Conservation (phyloP, 2,329 filamentous ascomycete genomes). For the Epichloe baconii region DNA sequence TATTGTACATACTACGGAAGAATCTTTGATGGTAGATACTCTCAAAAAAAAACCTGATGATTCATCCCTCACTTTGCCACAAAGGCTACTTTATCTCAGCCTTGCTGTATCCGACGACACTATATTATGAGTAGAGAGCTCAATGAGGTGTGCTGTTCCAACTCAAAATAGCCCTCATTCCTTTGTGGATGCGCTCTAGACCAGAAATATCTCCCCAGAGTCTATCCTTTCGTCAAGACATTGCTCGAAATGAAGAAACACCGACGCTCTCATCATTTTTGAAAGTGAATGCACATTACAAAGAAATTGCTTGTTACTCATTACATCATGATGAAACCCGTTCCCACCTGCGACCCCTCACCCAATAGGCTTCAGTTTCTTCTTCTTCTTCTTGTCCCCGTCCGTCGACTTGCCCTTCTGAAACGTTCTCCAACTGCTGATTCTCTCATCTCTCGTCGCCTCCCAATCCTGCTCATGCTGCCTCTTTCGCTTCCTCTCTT, state of each 20-base stretch:
- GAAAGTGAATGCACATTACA: not conserved
- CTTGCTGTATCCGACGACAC: too few species aligned
- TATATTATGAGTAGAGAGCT: too few species aligned
- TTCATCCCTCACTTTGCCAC: too few species aligned
- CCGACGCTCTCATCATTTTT: too few species aligned
- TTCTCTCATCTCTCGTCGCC: conserved; percentile 76
- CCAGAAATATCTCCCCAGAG: too few species aligned
- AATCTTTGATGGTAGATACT: conserved; percentile 11
- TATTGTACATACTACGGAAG: conserved; percentile 20
- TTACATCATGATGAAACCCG: not conserved
- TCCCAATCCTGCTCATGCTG: conserved; percentile 96
- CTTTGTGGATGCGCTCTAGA: too few species aligned
- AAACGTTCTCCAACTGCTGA: conserved; percentile 88
- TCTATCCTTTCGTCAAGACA: too few species aligned
- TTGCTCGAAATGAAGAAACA: too few species aligned
- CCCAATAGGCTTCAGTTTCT: conserved; percentile 55
- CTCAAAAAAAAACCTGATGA: conserved; percentile 19
- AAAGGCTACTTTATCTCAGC: too few species aligned
- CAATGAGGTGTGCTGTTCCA: too few species aligned
- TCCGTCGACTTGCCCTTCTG: conserved; percentile 56
- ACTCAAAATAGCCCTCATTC: too few species aligned
- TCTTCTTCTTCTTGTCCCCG: conserved; percentile 49
- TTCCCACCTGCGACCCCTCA: conserved; percentile 13
- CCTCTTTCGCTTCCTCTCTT: conserved; percentile 69
- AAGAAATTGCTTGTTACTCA: not conserved